Percentiles rank a stretch among this genome's conserved stretches.
Evolutionary conservation across 2,329 filamentous ascomycete species (phyloP).

Genomic region (Ceratocystis huliohia): DNA sequence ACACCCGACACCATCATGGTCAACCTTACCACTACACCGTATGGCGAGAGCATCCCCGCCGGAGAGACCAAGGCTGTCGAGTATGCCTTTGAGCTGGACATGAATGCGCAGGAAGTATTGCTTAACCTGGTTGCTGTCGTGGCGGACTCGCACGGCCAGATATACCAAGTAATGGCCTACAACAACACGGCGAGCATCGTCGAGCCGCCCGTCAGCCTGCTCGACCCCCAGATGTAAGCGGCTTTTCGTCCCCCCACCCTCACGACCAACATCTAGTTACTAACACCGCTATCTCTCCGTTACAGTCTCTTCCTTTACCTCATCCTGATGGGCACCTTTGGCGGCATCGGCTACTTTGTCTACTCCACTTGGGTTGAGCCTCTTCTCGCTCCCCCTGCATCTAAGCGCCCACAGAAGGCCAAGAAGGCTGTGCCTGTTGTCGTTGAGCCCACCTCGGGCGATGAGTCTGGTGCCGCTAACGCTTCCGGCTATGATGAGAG

Average conservation of each 20-base stretch:
- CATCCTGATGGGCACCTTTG: conserved; percentile 68
- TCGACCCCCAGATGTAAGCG: conserved; percentile 87
- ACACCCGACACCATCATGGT: conserved; percentile 47
- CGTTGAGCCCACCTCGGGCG: conserved; percentile 50
- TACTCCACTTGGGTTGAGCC: conserved; percentile 97
- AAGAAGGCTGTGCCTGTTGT: conserved; percentile 57
- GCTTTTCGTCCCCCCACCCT: conserved; percentile 28
- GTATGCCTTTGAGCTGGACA: conserved; percentile 77
- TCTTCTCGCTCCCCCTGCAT: conserved; percentile 67
- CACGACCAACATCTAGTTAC: background rate
- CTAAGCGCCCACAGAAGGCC: conserved; percentile 53
- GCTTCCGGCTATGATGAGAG: conserved; percentile 71
- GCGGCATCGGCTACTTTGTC: conserved; percentile 80
- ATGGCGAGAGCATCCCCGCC: conserved; percentile 59
- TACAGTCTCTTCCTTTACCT: conserved; percentile 91
- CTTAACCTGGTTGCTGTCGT: conserved; percentile 68
- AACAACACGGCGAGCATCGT: conserved; percentile 76
- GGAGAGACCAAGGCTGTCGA: conserved; percentile 65
- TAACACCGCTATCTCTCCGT: background rate
- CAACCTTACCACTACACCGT: conserved; percentile 71
- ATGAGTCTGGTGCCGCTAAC: conserved; percentile 52
- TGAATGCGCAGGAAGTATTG: conserved; percentile 80
- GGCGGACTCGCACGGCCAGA: conserved; percentile 48
- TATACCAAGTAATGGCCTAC: conserved; percentile 69
- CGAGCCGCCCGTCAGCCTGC: conserved; percentile 78